Evolutionary conservation across 2,329 filamentous ascomycete genomes (phyloP), one percentile per base, ranked within the genome.

Genomic region (Myriosclerotinia scirpicola): DNA sequence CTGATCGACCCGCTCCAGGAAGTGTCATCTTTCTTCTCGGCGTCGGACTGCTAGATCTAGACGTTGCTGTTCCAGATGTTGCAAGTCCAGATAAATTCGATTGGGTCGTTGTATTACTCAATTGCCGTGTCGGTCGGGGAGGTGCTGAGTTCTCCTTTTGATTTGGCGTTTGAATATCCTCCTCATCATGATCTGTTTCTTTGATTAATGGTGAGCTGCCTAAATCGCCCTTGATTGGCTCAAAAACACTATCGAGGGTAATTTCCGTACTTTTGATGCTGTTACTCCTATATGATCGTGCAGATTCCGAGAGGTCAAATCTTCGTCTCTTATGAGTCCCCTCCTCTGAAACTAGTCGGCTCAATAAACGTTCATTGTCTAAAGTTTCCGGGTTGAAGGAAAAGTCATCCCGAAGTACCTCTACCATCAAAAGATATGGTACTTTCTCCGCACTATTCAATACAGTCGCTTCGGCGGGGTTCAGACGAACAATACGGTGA

Each of bases 361-460:
- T 78, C 44, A 90, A 77, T 30, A 95, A 79, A 63, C 85, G 82
- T 74, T 90, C 84, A 72, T 95, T 95, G 69, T 92, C 89, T 38
- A 84, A 81, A 0, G 87, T 89, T 42, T 90, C 86, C 0, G 91
- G 90, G 72, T 94, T 88, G 73, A 95, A 95, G 44, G 89, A 88
- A 74, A 95, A 94, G 73, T 95, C 91, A 71, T 94, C 91, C 34
- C 89, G 82, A 58, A 95, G 79, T 30, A 95, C 88, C 75, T 95
- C 91, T 2, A 94, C 86, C 90, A 95, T 93, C 38, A 95, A 82
- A 60, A 95, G 78, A 77, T 93, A 95, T 0, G 91, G 91, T 54
- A 95, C 91, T 75, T 93, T 90, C 76, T 95, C 91, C 5, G 91
- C 91, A 76, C 91, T 95, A 77, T 95, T 95, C 62, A 95, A 80